Percentiles rank a stretch among this genome's conserved stretches.
Evolutionary conservation across 2,329 filamentous ascomycete genomes (phyloP).

Genomic region (Zasmidium angulare): DNA sequence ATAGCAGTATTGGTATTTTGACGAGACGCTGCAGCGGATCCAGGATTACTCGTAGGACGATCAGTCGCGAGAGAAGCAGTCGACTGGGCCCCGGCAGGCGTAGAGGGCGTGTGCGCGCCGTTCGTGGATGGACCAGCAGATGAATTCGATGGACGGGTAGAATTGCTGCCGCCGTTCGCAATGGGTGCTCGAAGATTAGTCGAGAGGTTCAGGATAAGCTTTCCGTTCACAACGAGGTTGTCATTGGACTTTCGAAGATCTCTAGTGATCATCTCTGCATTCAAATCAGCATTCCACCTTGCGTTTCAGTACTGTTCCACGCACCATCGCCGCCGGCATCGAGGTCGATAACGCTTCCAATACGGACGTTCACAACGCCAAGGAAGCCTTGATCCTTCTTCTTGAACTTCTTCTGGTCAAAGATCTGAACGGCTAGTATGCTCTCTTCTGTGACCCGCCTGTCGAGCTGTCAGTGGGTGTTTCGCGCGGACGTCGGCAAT

Average conservation of each 20-base stretch:
- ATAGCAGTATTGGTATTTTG: constrained; percentile 28
- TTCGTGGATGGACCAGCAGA: constrained; percentile 38
- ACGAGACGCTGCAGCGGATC: constrained; percentile 24
- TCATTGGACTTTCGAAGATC: constrained; percentile 98
- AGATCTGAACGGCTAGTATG: constrained; percentile 96
- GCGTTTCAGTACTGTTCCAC: constrained; percentile 24
- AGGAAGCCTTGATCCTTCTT: constrained; percentile 99
- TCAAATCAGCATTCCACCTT: constrained; percentile 19
- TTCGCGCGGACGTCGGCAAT: neutral
- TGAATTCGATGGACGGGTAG: constrained; percentile 42
- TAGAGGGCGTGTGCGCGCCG: constrained; percentile 38
- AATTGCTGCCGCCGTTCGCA: constrained; percentile 46
- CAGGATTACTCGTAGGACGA: constrained; percentile 28
- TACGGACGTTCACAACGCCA: constrained; percentile 93
- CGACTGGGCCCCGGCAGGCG: constrained; percentile 41
- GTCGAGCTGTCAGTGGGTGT: constrained; percentile 17
- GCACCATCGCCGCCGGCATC: constrained; percentile 87
- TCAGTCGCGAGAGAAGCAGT: constrained; percentile 33
- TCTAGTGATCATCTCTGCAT: constrained; percentile 86
- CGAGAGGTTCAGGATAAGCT: constrained; percentile 93
- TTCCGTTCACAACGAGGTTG: constrained; percentile 95
- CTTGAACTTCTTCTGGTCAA: constrained; percentile 99
- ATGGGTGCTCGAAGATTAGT: constrained; percentile 78
- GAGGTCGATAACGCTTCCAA: constrained; percentile 91
- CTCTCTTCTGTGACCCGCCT: constrained; percentile 92